Evolutionary conservation across 495 filamentous ascomycete genomes (phyloP), one percentile per base, ranked within the genome.

Genomic region (Penicillium robsamsonii): DNA sequence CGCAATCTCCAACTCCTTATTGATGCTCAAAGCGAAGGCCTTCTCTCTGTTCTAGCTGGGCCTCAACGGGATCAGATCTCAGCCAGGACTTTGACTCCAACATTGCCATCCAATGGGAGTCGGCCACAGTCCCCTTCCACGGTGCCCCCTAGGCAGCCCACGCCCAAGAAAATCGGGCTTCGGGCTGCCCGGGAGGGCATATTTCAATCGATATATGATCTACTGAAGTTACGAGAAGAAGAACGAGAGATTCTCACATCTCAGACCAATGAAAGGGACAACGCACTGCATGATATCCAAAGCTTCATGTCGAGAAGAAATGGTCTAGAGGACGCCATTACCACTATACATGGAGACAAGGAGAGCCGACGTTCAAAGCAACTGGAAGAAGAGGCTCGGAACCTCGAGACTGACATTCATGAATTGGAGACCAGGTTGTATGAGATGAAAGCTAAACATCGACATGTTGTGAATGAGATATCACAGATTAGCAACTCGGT

Each of bases 1-100:
- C 77, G 77, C 35, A 85, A 92, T 45, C 79, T 97, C 5, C 93
- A 97, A 69, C 66, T 74, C 25, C 72, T 96, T 5, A 81, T 97
- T 27, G 92, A 97, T 73, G 88, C 89, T 0, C 93, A 97, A 71
- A 86, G 87, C 44, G 81, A 86, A 37, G 90, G 90, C 25, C 77
- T 96, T 37, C 67, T 86, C 3, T 72, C 79, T 51, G 83, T 83
- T 10, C 71, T 84, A 1, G 63, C 64, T 37, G 65, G 55, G 13
- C 63, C 70, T 22, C 58, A 61, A 57, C 22, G 65, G 50, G 65
- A 74, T 33, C 74, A 77, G 55, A 56, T 68, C 9, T 79, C 83
- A 22, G 73, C 73, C 49, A 78, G 76, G 42, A 83, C 77, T 58
- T 73, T 67, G 47, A 84, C 78, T 22, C 75, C 80, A 44, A 50